A percentile compares a stretch with the other conserved stretches of the same genome.
These are phyloP conservation scores for Cenococcum geophilum DNA, from an alignment of 495 filamentous ascomycete genomes.

Conservation along the genomic window DNA sequence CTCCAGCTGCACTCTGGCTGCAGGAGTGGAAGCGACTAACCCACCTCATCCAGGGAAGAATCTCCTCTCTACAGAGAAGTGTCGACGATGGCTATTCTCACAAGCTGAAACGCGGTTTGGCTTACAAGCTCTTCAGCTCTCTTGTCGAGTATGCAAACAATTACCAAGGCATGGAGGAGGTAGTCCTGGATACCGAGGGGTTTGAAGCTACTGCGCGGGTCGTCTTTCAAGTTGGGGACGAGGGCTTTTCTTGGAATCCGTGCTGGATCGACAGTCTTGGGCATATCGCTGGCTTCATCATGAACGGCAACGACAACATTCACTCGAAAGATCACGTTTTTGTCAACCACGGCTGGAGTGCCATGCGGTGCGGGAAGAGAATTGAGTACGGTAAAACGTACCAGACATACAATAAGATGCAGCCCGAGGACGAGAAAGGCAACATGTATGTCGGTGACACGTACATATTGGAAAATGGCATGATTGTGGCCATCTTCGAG, in stretches of 20 bases:
- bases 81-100: too few species aligned
- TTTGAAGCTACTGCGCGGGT: background rate
- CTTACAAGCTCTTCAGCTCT: too few species aligned
- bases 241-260: background rate
- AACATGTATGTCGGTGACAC: background rate
- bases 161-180: background rate
- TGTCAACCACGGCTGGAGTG: background rate
- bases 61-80: too few species aligned
- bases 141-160: too few species aligned
- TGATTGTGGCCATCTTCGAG: background rate
- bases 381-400: background rate
- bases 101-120: slow-evolving; percentile 1
- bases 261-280: background rate
- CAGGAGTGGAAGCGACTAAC: too few species aligned
- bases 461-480: background rate
- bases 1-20: too few species aligned
- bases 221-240: background rate
- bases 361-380: background rate
- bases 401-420: background rate
- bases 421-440: background rate
- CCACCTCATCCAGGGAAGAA: too few species aligned
- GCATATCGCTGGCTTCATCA: background rate
- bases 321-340: background rate
- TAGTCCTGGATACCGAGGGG: background rate
- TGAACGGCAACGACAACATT: background rate